Percentiles rank a stretch among this genome's conserved stretches.
Conservation (phyloP, 495 filamentous ascomycete species). For the Tuber borchii region DNA sequence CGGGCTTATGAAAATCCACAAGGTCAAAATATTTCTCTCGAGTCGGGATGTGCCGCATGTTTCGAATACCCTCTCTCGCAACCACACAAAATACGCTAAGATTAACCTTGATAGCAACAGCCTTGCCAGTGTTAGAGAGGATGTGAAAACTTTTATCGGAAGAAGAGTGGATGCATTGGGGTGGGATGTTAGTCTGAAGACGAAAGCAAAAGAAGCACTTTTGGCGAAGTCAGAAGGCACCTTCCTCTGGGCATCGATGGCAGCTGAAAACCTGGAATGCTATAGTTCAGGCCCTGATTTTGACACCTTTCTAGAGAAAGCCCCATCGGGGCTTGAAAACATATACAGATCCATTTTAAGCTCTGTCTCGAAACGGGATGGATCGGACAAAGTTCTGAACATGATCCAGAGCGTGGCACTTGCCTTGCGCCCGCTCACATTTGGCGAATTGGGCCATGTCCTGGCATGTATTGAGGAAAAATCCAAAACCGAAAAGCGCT, state of each 20-base stretch:
- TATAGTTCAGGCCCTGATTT: background rate
- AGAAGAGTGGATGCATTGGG: background rate
- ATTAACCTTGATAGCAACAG: background rate
- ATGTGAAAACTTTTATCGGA: background rate
- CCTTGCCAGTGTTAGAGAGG: background rate
- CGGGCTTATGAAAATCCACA: background rate
- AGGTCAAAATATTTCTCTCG: background rate
- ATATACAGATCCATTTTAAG: background rate
- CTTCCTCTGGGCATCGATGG: background rate
- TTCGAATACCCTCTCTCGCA: background rate
- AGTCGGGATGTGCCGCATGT: background rate
- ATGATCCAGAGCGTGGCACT: no score
- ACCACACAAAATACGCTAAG: background rate
- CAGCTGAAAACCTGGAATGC: background rate
- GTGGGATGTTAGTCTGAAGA: background rate
- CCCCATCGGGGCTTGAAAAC: background rate
- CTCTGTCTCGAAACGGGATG: background rate
- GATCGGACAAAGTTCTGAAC: no score
- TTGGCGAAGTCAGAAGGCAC: background rate
- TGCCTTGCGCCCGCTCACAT: no score
- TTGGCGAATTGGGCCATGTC: no score
- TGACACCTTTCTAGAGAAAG: background rate
- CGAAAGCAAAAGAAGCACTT: background rate
- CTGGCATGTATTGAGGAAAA: no score
- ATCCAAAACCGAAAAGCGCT: no score